Evolutionary conservation across 805 yeast genomes (phyloP).

Genomic region (Suhomyces prunicola): DNA sequence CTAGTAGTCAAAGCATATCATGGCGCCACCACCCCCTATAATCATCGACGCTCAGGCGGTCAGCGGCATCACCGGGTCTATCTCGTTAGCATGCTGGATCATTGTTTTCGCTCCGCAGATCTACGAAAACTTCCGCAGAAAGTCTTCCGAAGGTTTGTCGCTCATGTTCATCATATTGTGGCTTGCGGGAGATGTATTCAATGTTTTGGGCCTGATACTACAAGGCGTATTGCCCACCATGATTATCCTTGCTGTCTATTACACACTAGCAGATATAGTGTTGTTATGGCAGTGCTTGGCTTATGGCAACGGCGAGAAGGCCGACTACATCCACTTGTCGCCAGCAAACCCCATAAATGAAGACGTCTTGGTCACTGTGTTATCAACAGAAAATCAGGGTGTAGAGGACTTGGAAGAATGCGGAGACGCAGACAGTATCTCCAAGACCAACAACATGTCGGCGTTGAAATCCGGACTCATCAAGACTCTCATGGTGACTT

Average conservation of each 20-base stretch:
- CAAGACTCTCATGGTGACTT: conserved; percentile 52
- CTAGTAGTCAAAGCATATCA: conserved; percentile 5
- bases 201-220: conserved; percentile 83
- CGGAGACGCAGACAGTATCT: conserved; percentile 14
- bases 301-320: conserved; percentile 62
- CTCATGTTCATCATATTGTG: conserved; percentile 82
- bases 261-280: conserved; percentile 86
- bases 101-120: conserved; percentile 97
- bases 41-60: conserved; percentile 66
- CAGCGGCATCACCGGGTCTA: conserved; percentile 79
- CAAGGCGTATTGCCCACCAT: conserved; percentile 93
- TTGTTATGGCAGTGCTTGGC: conserved; percentile 78
- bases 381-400: conserved; percentile 38
- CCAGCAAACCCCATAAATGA: conserved; percentile 86
- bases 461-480: conserved; percentile 19
- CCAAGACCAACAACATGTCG: conserved; percentile 11
- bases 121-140: conserved; percentile 82
- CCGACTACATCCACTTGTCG: conserved; percentile 76
- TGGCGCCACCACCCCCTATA: conserved; percentile 66
- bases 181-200: conserved; percentile 92
- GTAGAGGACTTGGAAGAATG: conserved; percentile 15
- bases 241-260: conserved; percentile 88
- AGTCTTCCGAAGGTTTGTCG: conserved; percentile 88
- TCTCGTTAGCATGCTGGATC: conserved; percentile 96
- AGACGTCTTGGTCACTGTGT: conserved; percentile 60